Conservation (phyloP, 306 rosid genomes). For the Styphnolobium japonicum region DNA sequence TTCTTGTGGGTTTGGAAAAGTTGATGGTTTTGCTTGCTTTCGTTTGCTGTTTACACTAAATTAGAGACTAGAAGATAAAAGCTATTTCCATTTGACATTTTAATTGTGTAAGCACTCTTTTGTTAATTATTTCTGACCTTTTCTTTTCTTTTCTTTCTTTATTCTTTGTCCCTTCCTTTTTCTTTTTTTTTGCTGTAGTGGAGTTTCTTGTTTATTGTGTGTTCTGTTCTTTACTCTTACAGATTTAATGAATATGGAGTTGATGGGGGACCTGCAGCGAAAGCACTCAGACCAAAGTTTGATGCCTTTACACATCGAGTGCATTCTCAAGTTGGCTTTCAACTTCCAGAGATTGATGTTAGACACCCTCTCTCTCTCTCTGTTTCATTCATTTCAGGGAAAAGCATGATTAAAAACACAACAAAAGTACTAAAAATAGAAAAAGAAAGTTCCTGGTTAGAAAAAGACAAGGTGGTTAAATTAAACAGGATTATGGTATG, state of each 20-base stretch:
- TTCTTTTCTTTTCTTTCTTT: not conserved
- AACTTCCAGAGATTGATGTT: constrained; percentile 52
- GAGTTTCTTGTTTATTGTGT: not conserved
- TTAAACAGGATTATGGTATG: not conserved
- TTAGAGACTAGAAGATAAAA: not conserved
- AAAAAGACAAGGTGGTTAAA: not conserved
- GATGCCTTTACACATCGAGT: constrained; percentile 41
- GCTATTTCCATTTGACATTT: not conserved
- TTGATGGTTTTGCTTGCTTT: not conserved
- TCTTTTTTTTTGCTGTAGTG: constrained; percentile 1
- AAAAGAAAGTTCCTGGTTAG: not conserved
- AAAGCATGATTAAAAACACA: not conserved
- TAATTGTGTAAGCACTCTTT: not conserved
- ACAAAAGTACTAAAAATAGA: not conserved
- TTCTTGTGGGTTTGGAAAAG: not conserved
- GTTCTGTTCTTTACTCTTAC: not conserved
- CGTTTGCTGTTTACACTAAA: not conserved
- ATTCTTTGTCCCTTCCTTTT: not conserved
- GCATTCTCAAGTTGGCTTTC: constrained; percentile 48
- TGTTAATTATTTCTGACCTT: not conserved
- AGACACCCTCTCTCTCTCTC: constrained; percentile 20
- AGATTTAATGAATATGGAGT: constrained; percentile 52
- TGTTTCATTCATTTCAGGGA: not conserved
- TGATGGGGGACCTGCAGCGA: constrained; percentile 50
- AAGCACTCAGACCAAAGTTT: constrained; percentile 50